A percentile compares a stretch with the other conserved stretches of the same genome.
These are phyloP conservation scores for Backusella tarrabulga DNA, from an alignment of 192 early-diverging fungal genomes.

Conservation along the genomic window DNA sequence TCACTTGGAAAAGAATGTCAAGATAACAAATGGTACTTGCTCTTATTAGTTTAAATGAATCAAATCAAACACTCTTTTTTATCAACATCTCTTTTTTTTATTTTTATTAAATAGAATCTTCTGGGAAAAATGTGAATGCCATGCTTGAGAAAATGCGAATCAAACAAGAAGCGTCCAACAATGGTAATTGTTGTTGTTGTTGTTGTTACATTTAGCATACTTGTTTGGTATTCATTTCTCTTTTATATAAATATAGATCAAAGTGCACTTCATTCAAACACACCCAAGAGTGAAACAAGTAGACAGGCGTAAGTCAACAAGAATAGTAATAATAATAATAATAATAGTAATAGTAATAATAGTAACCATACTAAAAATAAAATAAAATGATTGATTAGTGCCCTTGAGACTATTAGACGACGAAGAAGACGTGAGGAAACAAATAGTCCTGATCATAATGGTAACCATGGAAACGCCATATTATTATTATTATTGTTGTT, in stretches of 20 bases:
- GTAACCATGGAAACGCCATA: background rate
- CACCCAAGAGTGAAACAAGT: slow-evolving; percentile 10
- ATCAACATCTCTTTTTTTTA: background rate
- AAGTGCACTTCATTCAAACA: background rate
- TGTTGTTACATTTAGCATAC: background rate
- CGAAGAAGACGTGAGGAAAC: slow-evolving; percentile 16
- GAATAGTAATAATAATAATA: background rate
- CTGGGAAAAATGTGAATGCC: slow-evolving; percentile 16
- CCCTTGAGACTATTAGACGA: slow-evolving; percentile 6
- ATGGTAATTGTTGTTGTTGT: background rate
- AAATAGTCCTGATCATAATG: slow-evolving; percentile 7
- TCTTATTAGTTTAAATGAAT: background rate
- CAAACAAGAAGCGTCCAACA: background rate
- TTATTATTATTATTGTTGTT: background rate
- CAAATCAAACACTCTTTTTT: background rate
- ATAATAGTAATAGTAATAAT: background rate
- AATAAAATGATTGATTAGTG: background rate
- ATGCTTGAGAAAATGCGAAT: slow-evolving; percentile 14
- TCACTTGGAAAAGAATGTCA: slow-evolving; percentile 27
- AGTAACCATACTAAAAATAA: background rate
- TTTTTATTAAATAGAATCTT: background rate
- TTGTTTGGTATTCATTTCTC: background rate
- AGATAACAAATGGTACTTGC: slow-evolving; percentile 13
- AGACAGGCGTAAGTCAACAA: slow-evolving; percentile 14
- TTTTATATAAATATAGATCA: background rate